phyloP scores from a whole-genome alignment of 2,329 filamentous ascomycete species.

The Knoxdaviesia capensis region DNA sequence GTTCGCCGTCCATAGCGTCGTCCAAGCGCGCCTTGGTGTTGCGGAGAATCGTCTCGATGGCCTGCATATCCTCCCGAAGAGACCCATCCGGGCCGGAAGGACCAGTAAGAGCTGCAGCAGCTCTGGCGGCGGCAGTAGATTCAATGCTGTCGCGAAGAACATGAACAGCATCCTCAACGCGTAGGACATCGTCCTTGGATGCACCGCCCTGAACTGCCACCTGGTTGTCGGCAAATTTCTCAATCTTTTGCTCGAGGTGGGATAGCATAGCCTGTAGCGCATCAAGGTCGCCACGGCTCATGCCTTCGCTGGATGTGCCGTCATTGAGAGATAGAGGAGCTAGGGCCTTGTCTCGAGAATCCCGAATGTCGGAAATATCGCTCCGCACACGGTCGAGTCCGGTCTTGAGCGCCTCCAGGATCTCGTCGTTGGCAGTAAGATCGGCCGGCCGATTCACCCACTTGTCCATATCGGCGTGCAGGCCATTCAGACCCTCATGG shows the following conservation, averaged over 20 bases:
- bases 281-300: not conserved
- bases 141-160: not conserved
- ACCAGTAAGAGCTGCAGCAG: constrained; percentile 6
- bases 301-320: constrained; percentile 13
- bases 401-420: constrained; percentile 70
- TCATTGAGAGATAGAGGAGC: constrained; percentile 30
- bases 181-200: no score
- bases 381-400: constrained; percentile 55
- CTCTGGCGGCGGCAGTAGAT: not conserved
- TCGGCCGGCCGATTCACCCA: constrained; percentile 63
- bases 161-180: not conserved
- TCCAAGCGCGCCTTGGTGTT: constrained; percentile 82
- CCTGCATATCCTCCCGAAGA: constrained; percentile 57
- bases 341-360: constrained; percentile 29
- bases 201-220: no score
- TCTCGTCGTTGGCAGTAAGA: constrained; percentile 71
- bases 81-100: constrained; percentile 15
- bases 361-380: constrained; percentile 64
- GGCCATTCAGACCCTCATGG: constrained; percentile 65
- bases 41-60: constrained; percentile 73
- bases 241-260: constrained; percentile 3
- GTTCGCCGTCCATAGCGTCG: constrained; percentile 54
- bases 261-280: constrained; percentile 3
- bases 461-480: constrained; percentile 59
- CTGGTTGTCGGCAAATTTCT: constrained; percentile 2